phyloP scores from a whole-genome alignment of 495 filamentous ascomycete genomes.

The Annulohypoxylon maeteangense region DNA sequence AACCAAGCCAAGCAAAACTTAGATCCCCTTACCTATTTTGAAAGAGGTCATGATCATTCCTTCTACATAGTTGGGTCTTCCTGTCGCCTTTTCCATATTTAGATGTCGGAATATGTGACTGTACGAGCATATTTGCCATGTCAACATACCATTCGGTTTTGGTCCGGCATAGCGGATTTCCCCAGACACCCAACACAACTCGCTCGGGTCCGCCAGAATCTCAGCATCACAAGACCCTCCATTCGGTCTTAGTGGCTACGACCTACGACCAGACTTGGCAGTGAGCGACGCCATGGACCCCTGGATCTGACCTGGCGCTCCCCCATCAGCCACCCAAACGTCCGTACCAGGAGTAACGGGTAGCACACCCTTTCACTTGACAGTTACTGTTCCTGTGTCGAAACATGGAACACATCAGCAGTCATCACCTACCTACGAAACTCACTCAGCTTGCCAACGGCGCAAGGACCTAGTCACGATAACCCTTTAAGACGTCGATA shows the following conservation, averaged over 20 bases:
- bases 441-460: slow-evolving; percentile 16
- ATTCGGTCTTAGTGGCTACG: slow-evolving; percentile 36
- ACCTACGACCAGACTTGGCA: slow-evolving; percentile 36
- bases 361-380: slow-evolving; percentile 24
- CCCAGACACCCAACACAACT: slow-evolving; percentile 42
- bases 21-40: not conserved
- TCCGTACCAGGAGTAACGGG: slow-evolving; percentile 9
- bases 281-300: slow-evolving; percentile 33
- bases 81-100: not conserved
- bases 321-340: slow-evolving; percentile 15
- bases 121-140: slow-evolving; percentile 23
- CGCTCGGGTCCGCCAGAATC: slow-evolving; percentile 36
- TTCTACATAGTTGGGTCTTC: slow-evolving; percentile 20
- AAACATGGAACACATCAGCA: slow-evolving; percentile 35
- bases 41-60: slow-evolving; percentile 11
- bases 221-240: slow-evolving; percentile 40
- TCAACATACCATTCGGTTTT: slow-evolving; percentile 41
- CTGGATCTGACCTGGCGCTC: slow-evolving; percentile 36
- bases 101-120: slow-evolving; percentile 33
- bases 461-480: slow-evolving; percentile 19
- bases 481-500: slow-evolving; percentile 8
- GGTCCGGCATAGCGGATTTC: slow-evolving; percentile 43
- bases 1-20: slow-evolving; percentile 8
- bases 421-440: slow-evolving; percentile 15
- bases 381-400: slow-evolving; percentile 24